Conservation (phyloP, 2,329 filamentous ascomycete genomes). For the Hortaea werneckii region DNA sequence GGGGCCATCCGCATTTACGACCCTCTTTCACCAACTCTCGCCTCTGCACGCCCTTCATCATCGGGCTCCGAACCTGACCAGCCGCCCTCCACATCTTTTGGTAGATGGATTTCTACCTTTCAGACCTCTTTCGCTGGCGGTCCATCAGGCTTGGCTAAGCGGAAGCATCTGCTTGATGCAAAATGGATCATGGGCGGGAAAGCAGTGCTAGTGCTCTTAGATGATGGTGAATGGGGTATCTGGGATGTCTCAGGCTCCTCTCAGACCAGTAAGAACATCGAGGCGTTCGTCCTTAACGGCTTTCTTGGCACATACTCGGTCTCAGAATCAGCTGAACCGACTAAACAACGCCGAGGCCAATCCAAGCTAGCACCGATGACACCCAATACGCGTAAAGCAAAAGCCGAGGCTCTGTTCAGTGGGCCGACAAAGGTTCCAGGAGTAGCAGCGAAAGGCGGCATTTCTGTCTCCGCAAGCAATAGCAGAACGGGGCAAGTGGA, state of each 20-base stretch:
- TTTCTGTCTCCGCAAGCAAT: constrained; percentile 29
- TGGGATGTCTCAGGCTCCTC: constrained; percentile 31
- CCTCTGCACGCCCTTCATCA: constrained; percentile 14
- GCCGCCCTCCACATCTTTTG: constrained; percentile 2
- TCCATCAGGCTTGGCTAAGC: constrained; percentile 24
- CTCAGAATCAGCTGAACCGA: constrained; percentile 11
- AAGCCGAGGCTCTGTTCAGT: constrained; percentile 36
- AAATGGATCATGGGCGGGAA: constrained; percentile 38
- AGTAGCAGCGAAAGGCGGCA: constrained; percentile 29
- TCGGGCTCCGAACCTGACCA: not conserved
- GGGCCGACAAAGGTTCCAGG: constrained; percentile 25
- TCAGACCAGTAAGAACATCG: constrained; percentile 11
- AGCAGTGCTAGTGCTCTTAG: constrained; percentile 36
- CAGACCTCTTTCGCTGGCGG: constrained; percentile 15
- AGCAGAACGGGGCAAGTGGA: constrained; percentile 26
- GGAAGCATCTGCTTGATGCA: constrained; percentile 40
- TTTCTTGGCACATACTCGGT: constrained; percentile 17
- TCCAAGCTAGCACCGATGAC: constrained; percentile 40
- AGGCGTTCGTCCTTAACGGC: constrained; percentile 21
- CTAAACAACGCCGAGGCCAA: constrained; percentile 23
- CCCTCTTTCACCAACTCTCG: constrained; percentile 28
- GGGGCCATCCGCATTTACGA: constrained; percentile 50
- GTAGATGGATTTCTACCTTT: constrained; percentile 21
- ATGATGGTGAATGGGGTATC: constrained; percentile 45
- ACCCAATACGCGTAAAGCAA: constrained; percentile 39